These are phyloP conservation scores for Narthecium ossifragum DNA, from an alignment of 106 monocot genomes.

Conservation along the genomic window DNA sequence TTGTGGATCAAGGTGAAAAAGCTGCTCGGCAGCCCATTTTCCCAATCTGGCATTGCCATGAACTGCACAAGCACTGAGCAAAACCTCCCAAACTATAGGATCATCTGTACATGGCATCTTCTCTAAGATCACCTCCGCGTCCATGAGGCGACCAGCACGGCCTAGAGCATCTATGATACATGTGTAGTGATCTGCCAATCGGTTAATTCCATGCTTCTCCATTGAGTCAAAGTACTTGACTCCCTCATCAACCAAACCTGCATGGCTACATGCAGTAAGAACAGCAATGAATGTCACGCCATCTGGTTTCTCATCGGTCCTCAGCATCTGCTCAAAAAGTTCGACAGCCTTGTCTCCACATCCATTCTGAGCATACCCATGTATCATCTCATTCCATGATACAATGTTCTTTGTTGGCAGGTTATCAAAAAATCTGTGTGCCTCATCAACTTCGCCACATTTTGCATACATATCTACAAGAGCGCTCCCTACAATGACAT, in stretches of 20 bases:
- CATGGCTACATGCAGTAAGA: constrained; percentile 81
- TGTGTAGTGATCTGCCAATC: constrained; percentile 72
- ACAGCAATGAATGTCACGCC: constrained; percentile 67
- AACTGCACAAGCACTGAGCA: constrained; percentile 71
- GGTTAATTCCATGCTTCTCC: constrained; percentile 52
- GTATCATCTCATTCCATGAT: constrained; percentile 98
- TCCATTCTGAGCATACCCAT: constrained; percentile 91
- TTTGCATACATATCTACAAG: constrained; percentile 90
- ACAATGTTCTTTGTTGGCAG: constrained; percentile 72
- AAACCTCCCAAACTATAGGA: constrained; percentile 91
- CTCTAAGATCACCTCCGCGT: constrained; percentile 44
- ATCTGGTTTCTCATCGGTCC: constrained; percentile 48
- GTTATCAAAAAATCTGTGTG: constrained; percentile 45
- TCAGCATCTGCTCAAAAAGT: constrained; percentile 62
- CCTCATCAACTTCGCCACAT: constrained; percentile 66
- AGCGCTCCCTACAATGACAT: constrained; percentile 69
- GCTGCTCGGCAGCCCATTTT: constrained; percentile 61
- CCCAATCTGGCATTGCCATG: constrained; percentile 64
- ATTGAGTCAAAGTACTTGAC: constrained; percentile 55
- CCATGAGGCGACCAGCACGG: constrained; percentile 63
- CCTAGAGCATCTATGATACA: constrained; percentile 77
- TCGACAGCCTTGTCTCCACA: constrained; percentile 42
- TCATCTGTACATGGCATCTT: constrained; percentile 61
- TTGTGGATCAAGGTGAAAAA: constrained; percentile 55
- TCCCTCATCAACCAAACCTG: constrained; percentile 61